Conservation (phyloP, 352 stramenopile species). For the Peronospora tabacina region DNA sequence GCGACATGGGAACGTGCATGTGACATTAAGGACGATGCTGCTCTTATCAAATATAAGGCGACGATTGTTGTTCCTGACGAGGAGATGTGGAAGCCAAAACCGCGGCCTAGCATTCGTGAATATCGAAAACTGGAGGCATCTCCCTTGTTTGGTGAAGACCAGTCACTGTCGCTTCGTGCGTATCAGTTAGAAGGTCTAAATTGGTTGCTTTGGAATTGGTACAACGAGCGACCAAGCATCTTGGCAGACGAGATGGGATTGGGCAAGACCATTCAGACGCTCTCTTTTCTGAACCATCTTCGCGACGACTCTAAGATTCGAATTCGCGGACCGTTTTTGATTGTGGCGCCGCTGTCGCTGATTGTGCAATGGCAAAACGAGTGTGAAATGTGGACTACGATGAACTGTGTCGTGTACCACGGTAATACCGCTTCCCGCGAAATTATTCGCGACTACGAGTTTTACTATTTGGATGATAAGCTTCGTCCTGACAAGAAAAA, state of each 20-base stretch:
- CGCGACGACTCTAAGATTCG: conserved; percentile 85
- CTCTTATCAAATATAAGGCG: conserved; percentile 67
- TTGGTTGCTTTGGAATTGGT: conserved; percentile 88
- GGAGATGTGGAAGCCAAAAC: conserved; percentile 48
- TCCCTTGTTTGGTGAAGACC: conserved; percentile 61
- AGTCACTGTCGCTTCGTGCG: conserved; percentile 60
- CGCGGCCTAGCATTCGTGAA: conserved; percentile 65
- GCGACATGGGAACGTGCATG: conserved; percentile 84
- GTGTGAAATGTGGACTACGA: conserved; percentile 96
- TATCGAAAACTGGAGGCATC: conserved; percentile 84
- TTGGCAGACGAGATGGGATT: conserved; percentile 90
- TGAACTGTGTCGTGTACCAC: conserved; percentile 99
- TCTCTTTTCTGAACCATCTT: conserved; percentile 92
- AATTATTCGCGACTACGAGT: conserved; percentile 94
- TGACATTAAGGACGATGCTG: conserved; percentile 79
- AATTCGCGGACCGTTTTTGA: conserved; percentile 93
- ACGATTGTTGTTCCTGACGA: conserved; percentile 49
- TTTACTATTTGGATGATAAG: conserved; percentile 76
- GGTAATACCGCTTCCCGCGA: conserved; percentile 90
- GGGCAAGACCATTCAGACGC: conserved; percentile 89
- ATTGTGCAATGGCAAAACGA: conserved; percentile 99
- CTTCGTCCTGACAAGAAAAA: conserved; percentile 77
- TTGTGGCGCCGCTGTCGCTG: conserved; percentile 97
- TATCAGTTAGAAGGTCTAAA: conserved; percentile 87
- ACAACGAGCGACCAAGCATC: conserved; percentile 84